Percentiles rank a stretch among this genome's conserved stretches.
Conservation (phyloP, 495 filamentous ascomycete genomes). For the Sphaerosporella brunnea region DNA sequence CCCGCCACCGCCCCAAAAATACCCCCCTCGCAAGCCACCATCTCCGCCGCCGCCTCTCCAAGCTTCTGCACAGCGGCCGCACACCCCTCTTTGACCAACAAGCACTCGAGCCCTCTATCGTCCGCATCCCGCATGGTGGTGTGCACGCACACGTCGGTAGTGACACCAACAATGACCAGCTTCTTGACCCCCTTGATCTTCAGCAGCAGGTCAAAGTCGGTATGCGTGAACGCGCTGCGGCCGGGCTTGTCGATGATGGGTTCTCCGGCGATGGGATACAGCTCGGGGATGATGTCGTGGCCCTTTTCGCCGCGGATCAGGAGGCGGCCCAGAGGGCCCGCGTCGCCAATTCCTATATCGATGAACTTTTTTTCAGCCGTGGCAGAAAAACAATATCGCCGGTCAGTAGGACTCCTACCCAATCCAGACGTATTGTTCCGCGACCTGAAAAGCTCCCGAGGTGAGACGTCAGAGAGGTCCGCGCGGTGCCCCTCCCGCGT, state of each 20-base stretch:
- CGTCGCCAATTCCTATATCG: constrained; percentile 38
- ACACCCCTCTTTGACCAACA: constrained; percentile 38
- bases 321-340: constrained; percentile 43
- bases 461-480: constrained; percentile 41
- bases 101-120: constrained; percentile 45
- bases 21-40: constrained; percentile 40
- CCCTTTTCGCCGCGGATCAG: constrained; percentile 47
- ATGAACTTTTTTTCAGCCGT: no score
- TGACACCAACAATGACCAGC: constrained; percentile 46
- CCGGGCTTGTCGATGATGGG: constrained; percentile 54
- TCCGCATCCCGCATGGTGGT: constrained; percentile 53
- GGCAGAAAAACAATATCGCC: no score
- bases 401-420: no score
- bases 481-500: constrained; percentile 52
- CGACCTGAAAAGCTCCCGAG: constrained; percentile 38
- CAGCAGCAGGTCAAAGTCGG: constrained; percentile 43
- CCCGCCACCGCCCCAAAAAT: constrained; percentile 39
- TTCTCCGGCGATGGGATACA: constrained; percentile 38
- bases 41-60: constrained; percentile 35
- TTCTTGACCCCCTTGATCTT: constrained; percentile 43
- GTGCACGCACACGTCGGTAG: constrained; percentile 50
- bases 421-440: constrained; percentile 37
- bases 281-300: constrained; percentile 43
- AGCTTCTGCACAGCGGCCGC: constrained; percentile 35
- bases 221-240: constrained; percentile 46